Conservation (phyloP, 169 alveolate species). For the Plasmodium gaboni region DNA sequence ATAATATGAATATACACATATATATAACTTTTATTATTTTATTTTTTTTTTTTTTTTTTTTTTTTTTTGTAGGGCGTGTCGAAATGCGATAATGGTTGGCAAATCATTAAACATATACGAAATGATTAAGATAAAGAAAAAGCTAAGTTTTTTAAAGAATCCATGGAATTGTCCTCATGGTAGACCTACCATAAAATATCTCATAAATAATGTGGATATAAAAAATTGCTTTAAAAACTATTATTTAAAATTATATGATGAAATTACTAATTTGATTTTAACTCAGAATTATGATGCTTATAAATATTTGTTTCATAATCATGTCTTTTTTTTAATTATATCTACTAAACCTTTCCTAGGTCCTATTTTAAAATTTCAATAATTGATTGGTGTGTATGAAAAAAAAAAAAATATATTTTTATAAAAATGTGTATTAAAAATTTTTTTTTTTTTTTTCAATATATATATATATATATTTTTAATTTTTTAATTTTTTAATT, state of each 20-base stretch:
- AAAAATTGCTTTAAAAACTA: constrained; percentile 51
- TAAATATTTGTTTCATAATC: constrained; percentile 57
- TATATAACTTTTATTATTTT: not conserved
- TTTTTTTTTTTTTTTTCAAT: not conserved
- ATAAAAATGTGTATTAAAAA: not conserved
- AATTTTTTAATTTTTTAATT: not conserved
- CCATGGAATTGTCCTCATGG: constrained; percentile 99
- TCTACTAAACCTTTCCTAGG: constrained; percentile 63
- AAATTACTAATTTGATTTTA: constrained; percentile 35
- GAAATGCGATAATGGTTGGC: constrained; percentile 97
- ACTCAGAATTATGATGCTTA: constrained; percentile 50
- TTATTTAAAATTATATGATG: constrained; percentile 60
- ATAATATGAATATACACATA: not conserved
- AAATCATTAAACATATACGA: constrained; percentile 88
- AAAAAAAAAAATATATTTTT: not conserved
- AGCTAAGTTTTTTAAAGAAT: constrained; percentile 91
- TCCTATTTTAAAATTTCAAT: constrained; percentile 51
- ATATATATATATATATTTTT: not conserved
- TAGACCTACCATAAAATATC: constrained; percentile 96
- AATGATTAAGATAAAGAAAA: constrained; percentile 91
- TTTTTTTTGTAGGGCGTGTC: constrained; percentile 93
- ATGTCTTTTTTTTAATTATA: constrained; percentile 62
- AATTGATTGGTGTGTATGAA: not conserved
- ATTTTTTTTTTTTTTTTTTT: constrained; percentile 54
- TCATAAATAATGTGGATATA: constrained; percentile 54